phyloP scores from a whole-genome alignment of 257 asterid genomes.

The Rubia yunnanensis region DNA sequence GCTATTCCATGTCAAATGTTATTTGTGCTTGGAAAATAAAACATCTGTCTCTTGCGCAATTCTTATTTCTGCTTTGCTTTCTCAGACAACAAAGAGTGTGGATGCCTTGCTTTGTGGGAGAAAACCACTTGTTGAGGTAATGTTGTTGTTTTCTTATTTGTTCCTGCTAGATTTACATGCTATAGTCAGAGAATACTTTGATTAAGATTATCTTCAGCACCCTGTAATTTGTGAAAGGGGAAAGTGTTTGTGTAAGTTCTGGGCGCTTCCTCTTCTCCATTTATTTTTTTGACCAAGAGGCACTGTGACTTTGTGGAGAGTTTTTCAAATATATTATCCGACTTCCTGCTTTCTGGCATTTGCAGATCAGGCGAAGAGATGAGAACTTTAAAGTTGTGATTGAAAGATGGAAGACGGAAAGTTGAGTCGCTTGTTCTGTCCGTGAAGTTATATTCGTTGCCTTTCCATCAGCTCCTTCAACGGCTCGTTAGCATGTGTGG shows the following conservation, averaged over 20 bases:
- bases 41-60: background rate
- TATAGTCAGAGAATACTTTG: background rate
- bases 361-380: conserved; percentile 56
- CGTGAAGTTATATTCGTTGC: background rate
- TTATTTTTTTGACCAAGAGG: too few species aligned
- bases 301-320: too few species aligned
- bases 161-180: background rate
- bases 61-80: conserved; percentile 1
- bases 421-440: conserved; percentile 10
- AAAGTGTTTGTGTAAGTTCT: too few species aligned
- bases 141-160: background rate
- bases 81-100: conserved; percentile 59
- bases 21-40: background rate
- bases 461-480: background rate
- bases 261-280: too few species aligned
- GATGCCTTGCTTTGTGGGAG: conserved; percentile 53
- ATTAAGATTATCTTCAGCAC: too few species aligned
- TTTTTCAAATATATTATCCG: background rate
- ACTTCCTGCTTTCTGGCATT: conserved; percentile 9
- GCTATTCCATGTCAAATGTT: conserved; percentile 4
- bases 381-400: conserved; percentile 46
- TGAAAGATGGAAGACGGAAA: conserved; percentile 60
- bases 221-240: too few species aligned
- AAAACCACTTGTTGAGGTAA: conserved; percentile 65
- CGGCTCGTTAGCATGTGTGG: background rate